These are phyloP conservation scores for Shiraia bambusicola DNA, from an alignment of 2,329 filamentous ascomycete species.

Conservation along the genomic window DNA sequence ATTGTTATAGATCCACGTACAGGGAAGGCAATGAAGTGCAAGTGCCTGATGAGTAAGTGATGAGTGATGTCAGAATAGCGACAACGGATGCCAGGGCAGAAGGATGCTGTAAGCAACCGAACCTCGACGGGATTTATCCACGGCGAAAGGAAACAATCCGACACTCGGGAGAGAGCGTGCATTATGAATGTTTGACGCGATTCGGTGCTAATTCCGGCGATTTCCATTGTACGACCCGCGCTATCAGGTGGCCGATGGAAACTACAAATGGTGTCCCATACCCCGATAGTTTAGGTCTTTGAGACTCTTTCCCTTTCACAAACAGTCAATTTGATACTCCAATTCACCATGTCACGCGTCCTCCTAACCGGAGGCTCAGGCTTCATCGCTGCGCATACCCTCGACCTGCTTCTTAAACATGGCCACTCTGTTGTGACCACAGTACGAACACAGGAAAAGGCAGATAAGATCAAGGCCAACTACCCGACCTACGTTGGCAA, in stretches of 20 bases:
- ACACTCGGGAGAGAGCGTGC: conserved; percentile 10
- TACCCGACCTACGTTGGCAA: conserved; percentile 53
- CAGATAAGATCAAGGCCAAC: conserved; percentile 59
- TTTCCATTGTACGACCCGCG: too few species aligned
- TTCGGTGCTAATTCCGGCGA: too few species aligned
- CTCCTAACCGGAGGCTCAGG: conserved; percentile 57
- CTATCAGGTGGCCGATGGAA: too few species aligned
- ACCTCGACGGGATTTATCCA: conserved; percentile 3
- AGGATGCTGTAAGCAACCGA: conserved; percentile 11
- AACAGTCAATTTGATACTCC: background rate
- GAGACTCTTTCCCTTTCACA: background rate
- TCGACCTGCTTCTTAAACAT: conserved; percentile 59
- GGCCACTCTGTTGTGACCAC: conserved; percentile 64
- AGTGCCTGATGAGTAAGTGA: conserved; percentile 11
- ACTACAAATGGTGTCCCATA: too few species aligned
- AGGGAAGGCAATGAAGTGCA: conserved; percentile 3
- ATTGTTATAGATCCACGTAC: conserved; percentile 6
- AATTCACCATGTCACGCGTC: conserved; percentile 41
- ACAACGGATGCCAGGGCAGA: conserved; percentile 7
- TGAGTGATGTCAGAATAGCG: conserved; percentile 14
- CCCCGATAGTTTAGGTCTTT: background rate
- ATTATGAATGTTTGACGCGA: too few species aligned
- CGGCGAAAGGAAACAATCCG: conserved; percentile 11
- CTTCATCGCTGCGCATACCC: conserved; percentile 67
- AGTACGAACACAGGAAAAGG: conserved; percentile 63